Conservation (phyloP, 2,329 filamentous ascomycete genomes). For the Colletotrichum sidae region DNA sequence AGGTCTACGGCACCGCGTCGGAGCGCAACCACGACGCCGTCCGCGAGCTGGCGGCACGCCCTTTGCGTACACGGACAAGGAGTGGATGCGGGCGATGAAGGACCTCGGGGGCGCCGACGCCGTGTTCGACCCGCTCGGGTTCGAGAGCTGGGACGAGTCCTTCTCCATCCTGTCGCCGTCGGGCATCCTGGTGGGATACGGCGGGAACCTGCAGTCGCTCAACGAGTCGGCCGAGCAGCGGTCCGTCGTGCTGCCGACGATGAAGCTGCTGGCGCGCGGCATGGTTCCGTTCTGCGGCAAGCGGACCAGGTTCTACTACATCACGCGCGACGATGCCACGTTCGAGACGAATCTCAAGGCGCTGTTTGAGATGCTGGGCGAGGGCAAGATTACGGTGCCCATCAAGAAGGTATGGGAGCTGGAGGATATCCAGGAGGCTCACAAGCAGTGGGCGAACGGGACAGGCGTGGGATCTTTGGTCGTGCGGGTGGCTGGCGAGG, state of each 20-base stretch:
- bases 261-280: constrained; percentile 48
- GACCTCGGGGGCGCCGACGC: constrained; percentile 58
- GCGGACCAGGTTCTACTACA: constrained; percentile 50
- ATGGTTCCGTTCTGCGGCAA: constrained; percentile 39
- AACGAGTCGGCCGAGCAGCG: constrained; percentile 46
- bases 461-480: constrained; percentile 51
- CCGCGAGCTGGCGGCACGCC: constrained; percentile 51
- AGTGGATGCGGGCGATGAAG: constrained; percentile 60
- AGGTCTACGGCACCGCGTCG: constrained; percentile 62
- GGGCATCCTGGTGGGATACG: constrained; percentile 55
- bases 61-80: constrained; percentile 61
- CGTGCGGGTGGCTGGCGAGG: constrained; percentile 42
- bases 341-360: constrained; percentile 46
- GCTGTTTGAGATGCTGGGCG: constrained; percentile 46
- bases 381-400: constrained; percentile 48
- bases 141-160: constrained; percentile 62
- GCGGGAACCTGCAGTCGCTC: constrained; percentile 49
- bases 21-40: constrained; percentile 57
- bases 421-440: constrained; percentile 52
- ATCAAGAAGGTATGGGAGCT: constrained; percentile 55
- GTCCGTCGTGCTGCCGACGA: constrained; percentile 44
- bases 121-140: constrained; percentile 62
- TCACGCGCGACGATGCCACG: constrained; percentile 47
- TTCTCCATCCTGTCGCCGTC: constrained; percentile 54
- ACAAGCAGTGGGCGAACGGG: constrained; percentile 49